Base-by-base conservation (phyloP, 2,329 filamentous ascomycete genomes). In the Coniochaeta sp. region DNA sequence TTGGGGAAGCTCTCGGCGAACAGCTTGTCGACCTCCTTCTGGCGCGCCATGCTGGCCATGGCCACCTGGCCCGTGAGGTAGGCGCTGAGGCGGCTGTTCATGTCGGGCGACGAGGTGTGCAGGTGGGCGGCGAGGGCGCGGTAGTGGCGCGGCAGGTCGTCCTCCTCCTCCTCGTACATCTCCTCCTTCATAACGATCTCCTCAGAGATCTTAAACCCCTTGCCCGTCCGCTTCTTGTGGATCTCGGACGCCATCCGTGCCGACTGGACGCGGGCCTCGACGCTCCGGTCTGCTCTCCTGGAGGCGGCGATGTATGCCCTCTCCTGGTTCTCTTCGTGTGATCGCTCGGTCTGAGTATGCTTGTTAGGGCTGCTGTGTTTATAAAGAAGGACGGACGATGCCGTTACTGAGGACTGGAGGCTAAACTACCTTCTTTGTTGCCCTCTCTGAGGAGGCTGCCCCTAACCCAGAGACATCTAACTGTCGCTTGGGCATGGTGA, bases 141-240 rank as follows among this genome's bases (percentile, higher is more conserved):
- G 62, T 84, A 87, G 51, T 83, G 81, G 54, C 82, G 77, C 1
- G 86, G 83, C 22, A 89, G 65, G 52, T 91, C 87, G 59, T 95
- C 89, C 50, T 95, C 91, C 63, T 95, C 89, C 67, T 96, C 91
- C 63, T 96, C 91, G 64, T 96, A 96, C 89, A 96, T 95, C 66
- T 95, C 90, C 66, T 96, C 91, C 56, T 89, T 91, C 59, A 87
- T 75, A 12, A 96, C 91, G 69, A 94, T 91, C 62, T 94, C 81
- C 67, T 91, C 87, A 24, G 86, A 91, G 53, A 96, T 87, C 59
- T 85, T 84, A 54, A 96, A 77, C 2, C 80, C 83, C 59, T 90
- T 87, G 33, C 91, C 92, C 0, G 91, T 96, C 16, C 91, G 83
- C 65, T 85, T 81, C 72, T 91, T 90, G 76, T 96, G 91, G 32